Conservation (phyloP, 2,329 filamentous ascomycete species). For the Claviceps sp. region DNA sequence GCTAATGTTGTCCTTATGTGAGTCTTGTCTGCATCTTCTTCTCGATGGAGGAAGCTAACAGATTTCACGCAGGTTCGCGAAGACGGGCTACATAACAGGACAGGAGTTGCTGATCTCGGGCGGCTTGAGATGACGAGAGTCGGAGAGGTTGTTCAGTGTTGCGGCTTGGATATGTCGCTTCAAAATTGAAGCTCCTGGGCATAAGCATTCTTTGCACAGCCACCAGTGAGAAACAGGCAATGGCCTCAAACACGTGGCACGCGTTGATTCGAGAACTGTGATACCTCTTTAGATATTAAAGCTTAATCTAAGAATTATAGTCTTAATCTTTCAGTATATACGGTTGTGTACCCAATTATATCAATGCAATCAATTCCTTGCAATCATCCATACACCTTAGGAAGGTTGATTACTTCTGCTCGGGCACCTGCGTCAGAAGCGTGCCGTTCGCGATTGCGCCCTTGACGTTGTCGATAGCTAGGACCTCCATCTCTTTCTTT, state of each 20-base stretch:
- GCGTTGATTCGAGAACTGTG: not conserved
- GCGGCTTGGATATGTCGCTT: not conserved
- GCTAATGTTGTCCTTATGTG: constrained; percentile 6
- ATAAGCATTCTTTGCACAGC: too few species aligned
- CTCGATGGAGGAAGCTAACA: not conserved
- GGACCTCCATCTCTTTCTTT: constrained; percentile 14
- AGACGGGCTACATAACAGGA: constrained; percentile 6
- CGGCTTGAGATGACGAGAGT: constrained; percentile 1
- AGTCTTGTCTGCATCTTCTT: not conserved
- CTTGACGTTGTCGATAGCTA: constrained; percentile 17
- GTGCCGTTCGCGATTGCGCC: constrained; percentile 17
- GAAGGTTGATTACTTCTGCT: constrained; percentile 2
- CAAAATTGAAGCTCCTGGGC: too few species aligned
- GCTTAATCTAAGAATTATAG: not conserved
- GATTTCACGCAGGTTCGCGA: constrained; percentile 1
- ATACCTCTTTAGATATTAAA: not conserved
- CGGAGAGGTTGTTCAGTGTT: not conserved
- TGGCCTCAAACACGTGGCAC: too few species aligned
- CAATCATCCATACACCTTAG: not conserved
- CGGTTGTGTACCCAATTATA: not conserved
- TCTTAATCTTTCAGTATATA: not conserved
- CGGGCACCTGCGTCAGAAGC: constrained; percentile 8
- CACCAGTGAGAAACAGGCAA: too few species aligned
- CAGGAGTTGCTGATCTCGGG: constrained; percentile 6
- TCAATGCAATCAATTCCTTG: not conserved